A percentile compares a stretch with the other conserved stretches of the same genome.
phyloP scores from a whole-genome alignment of 2,329 filamentous ascomycete genomes.

The Fusarium sp. region DNA sequence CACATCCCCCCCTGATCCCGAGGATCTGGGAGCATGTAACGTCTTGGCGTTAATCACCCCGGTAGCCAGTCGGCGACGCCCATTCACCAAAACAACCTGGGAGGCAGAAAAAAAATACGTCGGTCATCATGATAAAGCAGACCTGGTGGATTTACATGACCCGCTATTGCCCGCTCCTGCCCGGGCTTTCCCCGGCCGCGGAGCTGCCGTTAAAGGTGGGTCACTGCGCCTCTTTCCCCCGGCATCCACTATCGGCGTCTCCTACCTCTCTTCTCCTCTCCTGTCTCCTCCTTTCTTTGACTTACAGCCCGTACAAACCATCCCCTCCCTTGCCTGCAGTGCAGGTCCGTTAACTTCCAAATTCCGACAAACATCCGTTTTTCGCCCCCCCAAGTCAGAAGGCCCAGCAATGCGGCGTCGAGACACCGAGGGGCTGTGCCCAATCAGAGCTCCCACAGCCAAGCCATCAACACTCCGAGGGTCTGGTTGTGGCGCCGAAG shows the following conservation, averaged over 20 bases:
- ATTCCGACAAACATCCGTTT: constrained; percentile 18
- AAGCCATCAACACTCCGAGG: constrained; percentile 11
- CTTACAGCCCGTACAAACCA: neutral
- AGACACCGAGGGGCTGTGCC: neutral
- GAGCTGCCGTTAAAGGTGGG: constrained; percentile 35
- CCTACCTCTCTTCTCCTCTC: constrained; percentile 7
- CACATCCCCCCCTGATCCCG: constrained; percentile 5
- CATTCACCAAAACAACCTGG: neutral
- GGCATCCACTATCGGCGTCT: constrained; percentile 21
- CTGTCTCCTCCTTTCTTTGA: neutral
- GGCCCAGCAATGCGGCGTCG: neutral
- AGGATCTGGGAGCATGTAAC: constrained; percentile 8
- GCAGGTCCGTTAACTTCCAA: constrained; percentile 18
- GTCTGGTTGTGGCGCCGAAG: constrained; percentile 14
- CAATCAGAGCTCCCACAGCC: constrained; percentile 29
- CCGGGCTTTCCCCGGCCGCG: constrained; percentile 22
- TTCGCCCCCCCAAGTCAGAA: constrained; percentile 1
- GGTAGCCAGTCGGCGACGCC: neutral
- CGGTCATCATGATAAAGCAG: neutral
- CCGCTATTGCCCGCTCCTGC: constrained; percentile 33
- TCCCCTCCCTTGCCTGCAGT: constrained; percentile 6
- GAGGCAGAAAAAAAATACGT: neutral
- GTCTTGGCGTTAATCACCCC: neutral
- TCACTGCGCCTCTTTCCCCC: constrained; percentile 26
- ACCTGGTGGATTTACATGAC: constrained; percentile 10